Evolutionary conservation across 1,284 basidiomycete genomes (phyloP).

Genomic region (Rhodotorula sp.): DNA sequence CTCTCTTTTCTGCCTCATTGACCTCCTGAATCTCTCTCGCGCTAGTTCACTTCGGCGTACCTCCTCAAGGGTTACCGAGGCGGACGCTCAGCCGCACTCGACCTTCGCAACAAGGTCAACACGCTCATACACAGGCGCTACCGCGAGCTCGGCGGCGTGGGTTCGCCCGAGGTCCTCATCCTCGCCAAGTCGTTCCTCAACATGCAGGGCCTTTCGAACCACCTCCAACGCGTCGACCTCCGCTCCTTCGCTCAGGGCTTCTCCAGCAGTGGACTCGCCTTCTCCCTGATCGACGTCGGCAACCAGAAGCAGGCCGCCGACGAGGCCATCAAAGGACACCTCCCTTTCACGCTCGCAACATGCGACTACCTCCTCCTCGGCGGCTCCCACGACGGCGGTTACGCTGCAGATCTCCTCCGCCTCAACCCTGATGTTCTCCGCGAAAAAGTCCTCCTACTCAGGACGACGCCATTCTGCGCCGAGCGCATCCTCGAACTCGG

Average conservation of each 20-base stretch:
- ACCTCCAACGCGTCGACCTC: constrained; percentile 1
- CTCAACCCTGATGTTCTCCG: background rate
- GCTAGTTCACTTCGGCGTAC: background rate
- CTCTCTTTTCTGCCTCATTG: no score
- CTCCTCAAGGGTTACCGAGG: constrained; percentile 1
- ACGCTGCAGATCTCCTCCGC: background rate
- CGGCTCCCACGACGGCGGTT: background rate
- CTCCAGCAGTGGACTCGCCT: background rate
- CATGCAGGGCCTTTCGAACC: background rate
- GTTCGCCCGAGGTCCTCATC: background rate
- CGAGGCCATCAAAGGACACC: constrained; percentile 17
- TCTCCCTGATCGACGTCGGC: constrained; percentile 18
- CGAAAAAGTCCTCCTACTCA: background rate
- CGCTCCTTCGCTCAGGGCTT: constrained; percentile 11
- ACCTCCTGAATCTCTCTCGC: background rate
- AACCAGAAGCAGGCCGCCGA: background rate
- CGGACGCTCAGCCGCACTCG: constrained; percentile 10
- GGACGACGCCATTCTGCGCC: background rate
- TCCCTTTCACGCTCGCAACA: constrained; percentile 14
- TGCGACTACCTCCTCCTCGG: constrained; percentile 14
- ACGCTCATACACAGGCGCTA: background rate
- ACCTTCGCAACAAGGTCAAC: constrained; percentile 4
- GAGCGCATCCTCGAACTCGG: background rate
- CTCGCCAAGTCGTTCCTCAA: constrained; percentile 5
- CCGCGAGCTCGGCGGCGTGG: background rate